These are phyloP conservation scores for Helicocarpus griseus DNA, from an alignment of 2,329 filamentous ascomycete species.

Conservation along the genomic window DNA sequence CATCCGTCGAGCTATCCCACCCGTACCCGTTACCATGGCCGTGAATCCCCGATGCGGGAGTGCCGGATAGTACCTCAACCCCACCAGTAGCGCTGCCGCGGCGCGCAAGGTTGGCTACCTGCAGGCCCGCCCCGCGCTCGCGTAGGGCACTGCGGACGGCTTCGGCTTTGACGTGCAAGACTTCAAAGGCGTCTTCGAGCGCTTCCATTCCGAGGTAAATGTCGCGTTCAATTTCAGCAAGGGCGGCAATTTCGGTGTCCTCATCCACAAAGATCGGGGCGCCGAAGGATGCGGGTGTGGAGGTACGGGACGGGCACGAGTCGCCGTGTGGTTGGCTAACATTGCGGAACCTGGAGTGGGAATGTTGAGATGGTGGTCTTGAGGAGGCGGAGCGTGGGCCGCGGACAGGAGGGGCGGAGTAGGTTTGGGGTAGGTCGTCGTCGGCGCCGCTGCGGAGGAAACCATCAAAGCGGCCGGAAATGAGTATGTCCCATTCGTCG, in stretches of 20 bases:
- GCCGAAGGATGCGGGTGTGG: conserved; percentile 52
- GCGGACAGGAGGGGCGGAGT: conserved; percentile 22
- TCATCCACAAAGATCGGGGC: conserved; percentile 83
- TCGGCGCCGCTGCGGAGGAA: conserved; percentile 93
- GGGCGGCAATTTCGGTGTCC: conserved; percentile 80
- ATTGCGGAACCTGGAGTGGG: conserved; percentile 34
- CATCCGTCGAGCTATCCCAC: conserved; percentile 35
- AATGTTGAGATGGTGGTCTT: conserved; percentile 14
- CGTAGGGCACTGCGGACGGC: conserved; percentile 67
- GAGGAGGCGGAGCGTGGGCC: conserved; percentile 21
- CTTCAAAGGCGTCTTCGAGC: conserved; percentile 88
- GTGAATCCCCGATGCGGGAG: neutral
- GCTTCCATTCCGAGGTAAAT: conserved; percentile 92
- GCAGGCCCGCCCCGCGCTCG: conserved; percentile 70
- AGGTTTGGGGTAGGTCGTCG: conserved; percentile 26
- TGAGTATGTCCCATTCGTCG: conserved; percentile 94
- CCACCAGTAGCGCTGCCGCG: conserved; percentile 20
- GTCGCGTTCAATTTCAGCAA: conserved; percentile 85
- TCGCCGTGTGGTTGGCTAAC: conserved; percentile 30
- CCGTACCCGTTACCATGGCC: conserved; percentile 4
- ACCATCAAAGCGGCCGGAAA: conserved; percentile 87
- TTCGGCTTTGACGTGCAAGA: conserved; percentile 78
- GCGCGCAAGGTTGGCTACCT: conserved; percentile 36
- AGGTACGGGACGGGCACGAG: conserved; percentile 40
- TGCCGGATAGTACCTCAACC: conserved; percentile 2